Percentiles rank a stretch among this genome's conserved stretches.
phyloP scores from a whole-genome alignment of 2,329 filamentous ascomycete species.

The Ophiostoma himal-ulmi region DNA sequence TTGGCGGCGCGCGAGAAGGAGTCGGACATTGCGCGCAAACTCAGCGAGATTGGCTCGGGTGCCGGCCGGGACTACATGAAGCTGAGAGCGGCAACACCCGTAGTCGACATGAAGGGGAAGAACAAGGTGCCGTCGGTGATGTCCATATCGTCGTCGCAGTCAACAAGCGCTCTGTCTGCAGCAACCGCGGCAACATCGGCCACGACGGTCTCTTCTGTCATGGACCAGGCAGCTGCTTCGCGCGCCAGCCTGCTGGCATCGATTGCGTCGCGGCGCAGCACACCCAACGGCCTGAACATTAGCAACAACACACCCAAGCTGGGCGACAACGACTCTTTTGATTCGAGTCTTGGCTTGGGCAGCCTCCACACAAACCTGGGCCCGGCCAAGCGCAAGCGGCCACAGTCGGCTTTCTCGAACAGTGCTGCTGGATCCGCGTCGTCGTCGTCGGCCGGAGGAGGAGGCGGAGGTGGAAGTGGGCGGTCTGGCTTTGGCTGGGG shows the following conservation, averaged over 20 bases:
- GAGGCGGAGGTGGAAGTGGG: slow-evolving; percentile 24
- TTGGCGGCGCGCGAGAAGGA: slow-evolving; percentile 66
- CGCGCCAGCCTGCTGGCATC: slow-evolving; percentile 24
- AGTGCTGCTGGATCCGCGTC: slow-evolving; percentile 19
- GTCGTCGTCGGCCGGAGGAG: slow-evolving; percentile 15
- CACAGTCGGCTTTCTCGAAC: slow-evolving; percentile 40
- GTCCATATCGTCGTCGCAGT: slow-evolving; percentile 16
- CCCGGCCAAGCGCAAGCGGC: slow-evolving; percentile 57
- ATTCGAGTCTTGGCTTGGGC: background rate
- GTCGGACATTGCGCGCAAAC: slow-evolving; percentile 61
- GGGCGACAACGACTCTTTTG: slow-evolving; percentile 36
- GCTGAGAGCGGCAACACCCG: slow-evolving; percentile 19
- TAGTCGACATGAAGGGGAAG: background rate
- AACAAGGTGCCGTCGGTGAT: background rate
- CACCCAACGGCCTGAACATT: slow-evolving; percentile 26
- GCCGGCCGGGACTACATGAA: slow-evolving; percentile 67
- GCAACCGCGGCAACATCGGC: slow-evolving; percentile 14
- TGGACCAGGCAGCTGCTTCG: slow-evolving; percentile 24
- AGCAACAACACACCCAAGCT: slow-evolving; percentile 28
- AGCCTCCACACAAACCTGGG: slow-evolving; percentile 44
- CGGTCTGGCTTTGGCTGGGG: slow-evolving; percentile 51
- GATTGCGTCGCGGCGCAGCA: slow-evolving; percentile 19
- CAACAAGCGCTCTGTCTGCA: slow-evolving; percentile 14
- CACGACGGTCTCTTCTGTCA: slow-evolving; percentile 22
- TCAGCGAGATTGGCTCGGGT: slow-evolving; percentile 58